Base-by-base conservation (phyloP, 106 monocot species). In the Apostasia shenzhenica region DNA sequence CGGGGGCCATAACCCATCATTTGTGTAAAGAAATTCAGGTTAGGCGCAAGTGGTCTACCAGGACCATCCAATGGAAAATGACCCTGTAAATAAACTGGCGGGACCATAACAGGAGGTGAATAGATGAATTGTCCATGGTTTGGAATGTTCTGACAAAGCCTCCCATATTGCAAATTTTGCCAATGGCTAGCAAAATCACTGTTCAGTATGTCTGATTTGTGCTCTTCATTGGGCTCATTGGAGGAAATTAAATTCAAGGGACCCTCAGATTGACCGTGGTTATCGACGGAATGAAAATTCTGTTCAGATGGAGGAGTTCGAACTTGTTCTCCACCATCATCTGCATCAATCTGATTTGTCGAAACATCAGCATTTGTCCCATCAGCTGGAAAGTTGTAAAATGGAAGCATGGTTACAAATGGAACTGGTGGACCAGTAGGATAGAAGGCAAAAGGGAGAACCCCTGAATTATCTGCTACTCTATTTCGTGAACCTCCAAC, bases 371-470 rank as follows among this genome's bases (percentile, higher is more conserved):
- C 46, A 66, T 78, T 82, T 8, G 60, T 60, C n/a, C 71, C 57
- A 59, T 80, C 82, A 70, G 75, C 69, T 50, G 61, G 68, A 41
- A 58, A 73, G 61, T 82, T 82, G 67, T 68, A 76, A 4, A 67
- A 7, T 14, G 85, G 83, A 4, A 78, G 8, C 78, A 80, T 69
- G 8, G 80, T 74, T 45, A 80, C 50, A 49, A 85, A 83, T 43
- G 90, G 91, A 51, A 91, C 77, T 9, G 83, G 83, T 38, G 91
- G 94, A 2, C 94, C 94, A 41, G 78, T 82, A 39, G 80, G 83
- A 84, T 78, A 60, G 76, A 88, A 91, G 54, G 81, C 47, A 58
- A 81, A 2, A n/a, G 83, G 81, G 54, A 73, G 46, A 45, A 83
- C 72, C 12, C 81, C 79, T 64, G 79, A 60, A 74, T 83, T 82